Conservation (phyloP, 441 rosid genomes). For the Gossypium schwendimanii region DNA sequence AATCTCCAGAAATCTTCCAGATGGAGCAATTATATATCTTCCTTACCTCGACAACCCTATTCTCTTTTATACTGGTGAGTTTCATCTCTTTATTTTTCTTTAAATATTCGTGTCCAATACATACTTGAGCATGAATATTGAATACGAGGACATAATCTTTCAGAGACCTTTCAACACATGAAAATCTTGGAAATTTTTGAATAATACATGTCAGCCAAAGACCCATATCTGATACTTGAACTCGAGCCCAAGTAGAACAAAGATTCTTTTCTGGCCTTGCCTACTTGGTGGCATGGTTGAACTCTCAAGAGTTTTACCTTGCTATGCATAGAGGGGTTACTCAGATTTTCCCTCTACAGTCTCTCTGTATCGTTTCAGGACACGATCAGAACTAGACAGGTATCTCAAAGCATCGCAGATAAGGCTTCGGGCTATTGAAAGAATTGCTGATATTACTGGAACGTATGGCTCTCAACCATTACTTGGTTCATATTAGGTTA, state of each 20-base stretch:
- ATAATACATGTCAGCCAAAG: too few relatives aligned
- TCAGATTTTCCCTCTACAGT: conserved; percentile 51
- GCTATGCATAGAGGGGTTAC: conserved; percentile 32
- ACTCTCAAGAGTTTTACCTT: conserved; percentile 17
- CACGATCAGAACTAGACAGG: conserved; percentile 82
- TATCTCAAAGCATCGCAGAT: conserved; percentile 93
- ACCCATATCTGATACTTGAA: too few relatives aligned
- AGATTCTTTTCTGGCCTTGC: too few relatives aligned
- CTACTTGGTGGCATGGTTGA: background rate
- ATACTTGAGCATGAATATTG: too few relatives aligned
- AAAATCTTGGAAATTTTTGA: too few relatives aligned
- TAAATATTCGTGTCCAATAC: too few relatives aligned
- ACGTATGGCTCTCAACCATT: conserved; percentile 44
- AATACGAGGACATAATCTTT: too few relatives aligned
- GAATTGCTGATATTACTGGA: conserved; percentile 77
- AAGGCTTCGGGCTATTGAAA: conserved; percentile 84
- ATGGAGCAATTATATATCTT: conserved; percentile 86
- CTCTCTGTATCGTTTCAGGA: conserved; percentile 63
- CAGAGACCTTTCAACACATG: too few relatives aligned
- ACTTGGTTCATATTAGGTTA: background rate
- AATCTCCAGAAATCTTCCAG: conserved; percentile 62
- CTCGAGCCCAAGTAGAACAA: too few relatives aligned
- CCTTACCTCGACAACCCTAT: conserved; percentile 85
- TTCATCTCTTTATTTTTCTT: background rate
- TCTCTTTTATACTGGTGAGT: conserved; percentile 81